Percentiles rank a stretch among this genome's conserved stretches.
phyloP scores from a whole-genome alignment of 2,329 filamentous ascomycete genomes.

The Ascomycota sp. region DNA sequence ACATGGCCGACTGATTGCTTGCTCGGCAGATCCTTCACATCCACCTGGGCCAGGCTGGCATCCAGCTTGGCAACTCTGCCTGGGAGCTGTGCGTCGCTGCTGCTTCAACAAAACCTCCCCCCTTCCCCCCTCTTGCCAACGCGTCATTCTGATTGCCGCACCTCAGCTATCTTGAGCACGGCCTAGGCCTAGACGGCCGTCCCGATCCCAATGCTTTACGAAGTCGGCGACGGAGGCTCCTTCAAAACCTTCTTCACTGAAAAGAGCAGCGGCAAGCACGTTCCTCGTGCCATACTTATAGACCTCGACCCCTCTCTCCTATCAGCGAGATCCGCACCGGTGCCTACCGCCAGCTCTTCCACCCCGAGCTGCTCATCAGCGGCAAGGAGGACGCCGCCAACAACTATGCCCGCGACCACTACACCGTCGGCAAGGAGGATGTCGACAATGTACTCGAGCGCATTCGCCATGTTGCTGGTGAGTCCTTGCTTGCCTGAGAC shows the following conservation, averaged over 20 bases:
- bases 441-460: slow-evolving; percentile 49
- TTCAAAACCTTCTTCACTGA: slow-evolving; percentile 59
- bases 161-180: slow-evolving; percentile 50
- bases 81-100: slow-evolving; percentile 47
- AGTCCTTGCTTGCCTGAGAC: slow-evolving; percentile 8
- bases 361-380: slow-evolving; percentile 51
- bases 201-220: slow-evolving; percentile 39
- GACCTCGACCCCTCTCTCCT: slow-evolving; percentile 52
- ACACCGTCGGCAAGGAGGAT: slow-evolving; percentile 61
- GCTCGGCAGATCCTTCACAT: slow-evolving; percentile 36
- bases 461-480: slow-evolving; percentile 48
- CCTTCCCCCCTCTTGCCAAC: neutral
- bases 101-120: neutral
- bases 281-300: slow-evolving; percentile 52
- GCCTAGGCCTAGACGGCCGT: slow-evolving; percentile 43
- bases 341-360: slow-evolving; percentile 46
- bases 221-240: slow-evolving; percentile 39
- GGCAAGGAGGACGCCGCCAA: slow-evolving; percentile 62
- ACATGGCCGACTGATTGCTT: slow-evolving; percentile 3
- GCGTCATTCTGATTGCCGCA: slow-evolving; percentile 6
- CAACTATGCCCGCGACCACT: slow-evolving; percentile 60
- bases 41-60: slow-evolving; percentile 48
- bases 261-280: slow-evolving; percentile 51
- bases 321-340: slow-evolving; percentile 57
- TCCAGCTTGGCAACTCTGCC: slow-evolving; percentile 54